Evolutionary conservation across 73 alveolate genomes (phyloP), one percentile per base, ranked within the genome.

Genomic region (Paramecium sonneborni): DNA sequence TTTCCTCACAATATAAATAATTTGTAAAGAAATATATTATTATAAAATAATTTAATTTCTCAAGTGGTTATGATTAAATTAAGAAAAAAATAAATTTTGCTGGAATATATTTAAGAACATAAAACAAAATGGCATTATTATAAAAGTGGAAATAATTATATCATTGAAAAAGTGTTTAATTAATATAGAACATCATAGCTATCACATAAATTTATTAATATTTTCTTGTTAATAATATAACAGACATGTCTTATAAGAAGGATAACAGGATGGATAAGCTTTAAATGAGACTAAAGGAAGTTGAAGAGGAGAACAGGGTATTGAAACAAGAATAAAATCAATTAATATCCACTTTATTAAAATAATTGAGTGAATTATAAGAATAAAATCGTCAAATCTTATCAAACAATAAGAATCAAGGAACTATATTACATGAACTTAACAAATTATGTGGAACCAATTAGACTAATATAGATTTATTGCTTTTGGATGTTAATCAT

Each of bases 271-370:
- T 52, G 68, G 68, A 52, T 52, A 52, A 52, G 30, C 68, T 18
- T n/a, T 8, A 52, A 52, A 52, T 12, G 7, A 62, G 84, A 12
- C 4, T 62, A n/a, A 62, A 62, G 84, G 84, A 62, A 28, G 24
- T 62, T 12, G 84, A 62, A 15, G 84, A 62, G 28, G 84, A 62
- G 46, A 62, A 62, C 24, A 62, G 44, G n/a, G 48, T 30, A 12
- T 62, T 62, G 84, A 62, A 62, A 62, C 68, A 62, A 62, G 84
- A 62, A 62, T 62, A 26, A 62, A 62, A 62, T 62, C 84, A 62
- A 26, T 62, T 32, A 30, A 62, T 52, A 52, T n/a, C 68, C 32
- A 52, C 68, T 52, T 62, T 62, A 62, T 30, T 62, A 32, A 62
- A 62, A 62, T 32, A 62, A 62, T 30, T 62, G 48, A 62, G 48